A percentile compares a stretch with the other conserved stretches of the same genome.
Evolutionary conservation across 768 basidiomycete genomes (phyloP).

Genomic region (Clathrus columnatus): DNA sequence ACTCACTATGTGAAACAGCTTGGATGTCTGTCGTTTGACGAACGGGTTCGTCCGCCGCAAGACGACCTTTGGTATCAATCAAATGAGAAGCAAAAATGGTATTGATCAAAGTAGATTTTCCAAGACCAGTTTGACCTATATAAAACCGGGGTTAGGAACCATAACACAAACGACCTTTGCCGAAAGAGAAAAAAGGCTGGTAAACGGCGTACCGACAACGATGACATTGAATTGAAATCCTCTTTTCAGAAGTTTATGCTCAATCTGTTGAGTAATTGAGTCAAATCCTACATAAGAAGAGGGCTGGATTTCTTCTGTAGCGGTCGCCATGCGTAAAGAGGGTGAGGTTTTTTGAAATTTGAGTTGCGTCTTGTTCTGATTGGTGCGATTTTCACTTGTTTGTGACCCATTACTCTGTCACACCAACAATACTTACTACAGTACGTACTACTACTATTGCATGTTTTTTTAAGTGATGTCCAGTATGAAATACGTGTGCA

Average conservation of each 20-base stretch:
- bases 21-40: slow-evolving; percentile 97
- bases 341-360: too few species aligned
- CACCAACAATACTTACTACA: too few species aligned
- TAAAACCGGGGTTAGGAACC: background rate
- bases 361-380: too few species aligned
- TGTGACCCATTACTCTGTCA: too few species aligned
- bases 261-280: slow-evolving; percentile 93
- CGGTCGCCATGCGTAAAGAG: slow-evolving; percentile 30
- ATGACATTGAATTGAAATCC: slow-evolving; percentile 99
- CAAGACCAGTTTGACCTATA: slow-evolving; percentile 90
- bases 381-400: too few species aligned
- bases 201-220: slow-evolving; percentile 66
- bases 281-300: slow-evolving; percentile 96
- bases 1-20: slow-evolving; percentile 83
- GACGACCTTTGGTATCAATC: slow-evolving; percentile 93
- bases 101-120: slow-evolving; percentile 98
- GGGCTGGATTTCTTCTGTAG: slow-evolving; percentile 75
- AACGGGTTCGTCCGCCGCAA: slow-evolving; percentile 79
- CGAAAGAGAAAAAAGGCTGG: slow-evolving; percentile 2
- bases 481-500: too few species aligned
- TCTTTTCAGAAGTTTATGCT: slow-evolving; percentile 97
- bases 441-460: too few species aligned
- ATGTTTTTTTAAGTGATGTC: too few species aligned
- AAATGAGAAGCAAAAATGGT: slow-evolving; percentile 98
- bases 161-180: background rate